phyloP scores from a whole-genome alignment of 1,284 basidiomycete genomes.

The Austroboletus novae-zelandiae region DNA sequence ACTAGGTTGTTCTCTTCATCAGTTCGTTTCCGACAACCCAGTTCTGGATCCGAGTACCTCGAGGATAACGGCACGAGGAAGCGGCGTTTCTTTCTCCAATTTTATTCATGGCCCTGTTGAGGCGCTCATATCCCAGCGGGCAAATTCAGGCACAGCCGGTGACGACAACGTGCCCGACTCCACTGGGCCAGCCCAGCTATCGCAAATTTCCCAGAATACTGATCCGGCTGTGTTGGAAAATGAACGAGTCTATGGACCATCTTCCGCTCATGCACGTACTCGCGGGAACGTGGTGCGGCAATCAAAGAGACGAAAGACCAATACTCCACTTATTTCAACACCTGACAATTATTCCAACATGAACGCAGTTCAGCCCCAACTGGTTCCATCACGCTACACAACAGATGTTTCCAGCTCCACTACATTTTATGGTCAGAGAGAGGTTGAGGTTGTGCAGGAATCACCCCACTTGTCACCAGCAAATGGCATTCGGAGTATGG shows the following conservation, averaged over 20 bases:
- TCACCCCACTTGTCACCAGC: neutral
- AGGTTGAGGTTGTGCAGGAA: neutral
- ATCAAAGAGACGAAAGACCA: neutral
- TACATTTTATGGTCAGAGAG: constrained; percentile 9
- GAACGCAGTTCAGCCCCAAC: neutral
- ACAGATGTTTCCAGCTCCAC: constrained; percentile 7
- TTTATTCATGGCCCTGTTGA: neutral
- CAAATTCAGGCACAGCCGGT: neutral
- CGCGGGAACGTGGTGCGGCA: neutral
- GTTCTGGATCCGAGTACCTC: neutral
- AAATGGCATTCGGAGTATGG: neutral
- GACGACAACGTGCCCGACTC: constrained; percentile 10
- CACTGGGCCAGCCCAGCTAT: constrained; percentile 6
- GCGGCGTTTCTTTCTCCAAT: neutral
- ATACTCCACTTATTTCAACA: constrained; percentile 1
- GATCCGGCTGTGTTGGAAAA: constrained; percentile 3
- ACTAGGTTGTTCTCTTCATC: neutral
- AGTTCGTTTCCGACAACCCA: neutral
- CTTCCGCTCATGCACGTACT: neutral
- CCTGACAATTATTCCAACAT: constrained; percentile 1
- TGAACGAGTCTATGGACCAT: neutral
- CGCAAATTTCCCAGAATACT: neutral
- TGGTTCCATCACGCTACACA: neutral
- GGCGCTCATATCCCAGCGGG: neutral
- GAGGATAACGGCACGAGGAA: constrained; percentile 3